phyloP scores from a whole-genome alignment of 139 green algal species.

The Picochlorum sp. region DNA sequence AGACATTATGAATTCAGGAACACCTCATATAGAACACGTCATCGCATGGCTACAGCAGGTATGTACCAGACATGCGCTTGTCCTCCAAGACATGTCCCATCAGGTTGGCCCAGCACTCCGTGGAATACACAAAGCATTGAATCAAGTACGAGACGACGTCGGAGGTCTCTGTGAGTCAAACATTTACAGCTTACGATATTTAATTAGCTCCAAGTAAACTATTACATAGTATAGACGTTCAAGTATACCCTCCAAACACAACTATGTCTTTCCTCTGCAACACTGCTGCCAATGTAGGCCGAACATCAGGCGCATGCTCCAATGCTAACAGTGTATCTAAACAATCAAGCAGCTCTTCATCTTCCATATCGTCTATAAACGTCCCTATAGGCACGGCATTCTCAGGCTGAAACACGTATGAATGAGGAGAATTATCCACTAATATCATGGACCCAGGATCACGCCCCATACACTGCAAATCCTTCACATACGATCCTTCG shows the following conservation, averaged over 20 bases:
- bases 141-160: slow-evolving; percentile 56
- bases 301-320: slow-evolving; percentile 55
- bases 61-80: slow-evolving; percentile 41
- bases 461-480: slow-evolving; percentile 79
- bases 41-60: slow-evolving; percentile 54
- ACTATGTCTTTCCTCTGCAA: slow-evolving; percentile 10
- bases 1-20: slow-evolving; percentile 40
- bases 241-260: neutral
- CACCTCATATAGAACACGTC: slow-evolving; percentile 74
- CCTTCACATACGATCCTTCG: slow-evolving; percentile 86
- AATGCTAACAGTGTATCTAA: slow-evolving; percentile 68
- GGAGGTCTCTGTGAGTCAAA: slow-evolving; percentile 51
- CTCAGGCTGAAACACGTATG: slow-evolving; percentile 92
- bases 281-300: slow-evolving; percentile 32
- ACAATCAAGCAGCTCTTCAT: slow-evolving; percentile 77
- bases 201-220: slow-evolving; percentile 18
- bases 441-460: slow-evolving; percentile 78
- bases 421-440: slow-evolving; percentile 95
- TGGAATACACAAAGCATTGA: slow-evolving; percentile 50
- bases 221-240: neutral
- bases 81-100: slow-evolving; percentile 29
- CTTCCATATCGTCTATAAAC: slow-evolving; percentile 90
- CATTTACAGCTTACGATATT: slow-evolving; percentile 70
- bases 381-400: slow-evolving; percentile 89
- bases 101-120: slow-evolving; percentile 38